Percentiles rank a stretch among this genome's conserved stretches.
Conservation (phyloP, 2,329 filamentous ascomycete species). For the Cadophora malorum region DNA sequence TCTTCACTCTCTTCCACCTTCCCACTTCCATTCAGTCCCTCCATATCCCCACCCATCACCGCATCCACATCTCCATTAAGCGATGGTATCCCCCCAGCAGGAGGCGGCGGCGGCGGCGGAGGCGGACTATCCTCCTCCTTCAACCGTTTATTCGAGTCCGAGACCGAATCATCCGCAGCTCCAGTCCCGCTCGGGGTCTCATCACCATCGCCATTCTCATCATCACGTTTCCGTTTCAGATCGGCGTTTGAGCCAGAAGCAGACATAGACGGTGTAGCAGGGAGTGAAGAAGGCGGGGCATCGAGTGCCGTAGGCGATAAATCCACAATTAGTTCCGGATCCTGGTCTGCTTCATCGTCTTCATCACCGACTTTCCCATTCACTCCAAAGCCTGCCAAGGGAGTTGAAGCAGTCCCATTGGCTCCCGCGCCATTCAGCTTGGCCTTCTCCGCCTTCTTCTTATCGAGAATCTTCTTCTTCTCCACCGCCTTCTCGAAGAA, state of each 20-base stretch:
- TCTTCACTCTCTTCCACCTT: conserved; percentile 27
- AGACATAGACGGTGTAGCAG: conserved; percentile 55
- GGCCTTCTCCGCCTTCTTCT: conserved; percentile 63
- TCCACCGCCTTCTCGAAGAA: conserved; percentile 86
- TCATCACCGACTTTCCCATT: conserved; percentile 46
- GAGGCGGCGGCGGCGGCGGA: conserved; percentile 37
- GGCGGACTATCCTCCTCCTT: conserved; percentile 42
- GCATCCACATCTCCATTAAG: conserved; percentile 16
- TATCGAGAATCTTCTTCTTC: conserved; percentile 74
- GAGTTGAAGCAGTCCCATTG: conserved; percentile 35
- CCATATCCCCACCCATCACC: conserved; percentile 16
- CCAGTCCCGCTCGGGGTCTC: conserved; percentile 31
- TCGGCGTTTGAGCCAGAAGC: conserved; percentile 44
- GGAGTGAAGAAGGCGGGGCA: conserved; percentile 41
- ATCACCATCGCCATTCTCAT: conserved; percentile 56
- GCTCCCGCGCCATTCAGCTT: conserved; percentile 38
- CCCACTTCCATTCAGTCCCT: too few species aligned
- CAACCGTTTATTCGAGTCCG: conserved; percentile 40
- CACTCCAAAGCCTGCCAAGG: conserved; percentile 36
- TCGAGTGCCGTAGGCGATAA: conserved; percentile 25
- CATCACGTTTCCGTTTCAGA: conserved; percentile 66
- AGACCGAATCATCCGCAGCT: conserved; percentile 24
- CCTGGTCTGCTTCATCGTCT: conserved; percentile 34
- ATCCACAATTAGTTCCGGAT: conserved; percentile 41
- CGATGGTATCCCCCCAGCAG: conserved; percentile 10